These are phyloP conservation scores for Yamadazyma pseudoaaseri DNA, from an alignment of 1,139 yeast species.

Conservation along the genomic window DNA sequence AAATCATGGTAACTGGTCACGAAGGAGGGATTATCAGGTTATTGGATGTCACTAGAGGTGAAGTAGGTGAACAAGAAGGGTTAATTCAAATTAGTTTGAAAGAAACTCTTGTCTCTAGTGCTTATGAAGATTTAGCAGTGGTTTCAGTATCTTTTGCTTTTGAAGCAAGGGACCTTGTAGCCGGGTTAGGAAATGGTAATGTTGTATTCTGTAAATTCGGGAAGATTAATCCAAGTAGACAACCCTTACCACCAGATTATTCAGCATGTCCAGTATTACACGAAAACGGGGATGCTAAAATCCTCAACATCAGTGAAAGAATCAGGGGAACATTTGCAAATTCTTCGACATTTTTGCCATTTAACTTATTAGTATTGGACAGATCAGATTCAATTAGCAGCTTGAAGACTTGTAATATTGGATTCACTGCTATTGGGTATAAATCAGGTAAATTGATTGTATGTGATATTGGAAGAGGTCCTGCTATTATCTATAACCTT, in stretches of 20 bases:
- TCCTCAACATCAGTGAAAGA: conserved; percentile 31
- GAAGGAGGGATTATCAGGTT: conserved; percentile 74
- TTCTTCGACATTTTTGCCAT: conserved; percentile 60
- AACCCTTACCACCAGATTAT: conserved; percentile 24
- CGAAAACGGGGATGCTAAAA: conserved; percentile 33
- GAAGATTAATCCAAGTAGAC: conserved; percentile 21
- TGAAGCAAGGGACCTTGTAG: conserved; percentile 72
- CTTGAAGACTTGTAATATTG: conserved; percentile 68
- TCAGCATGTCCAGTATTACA: conserved; percentile 32
- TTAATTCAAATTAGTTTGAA: conserved; percentile 35
- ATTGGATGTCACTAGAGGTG: conserved; percentile 81
- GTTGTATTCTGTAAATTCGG: conserved; percentile 76
- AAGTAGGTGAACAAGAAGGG: conserved; percentile 56
- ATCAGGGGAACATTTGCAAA: conserved; percentile 32
- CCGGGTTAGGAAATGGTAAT: conserved; percentile 68
- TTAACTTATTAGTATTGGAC: conserved; percentile 40
- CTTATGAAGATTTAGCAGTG: conserved; percentile 39
- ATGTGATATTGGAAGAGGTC: conserved; percentile 78
- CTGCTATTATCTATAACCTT: conserved; percentile 64
- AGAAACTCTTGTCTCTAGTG: conserved; percentile 32
- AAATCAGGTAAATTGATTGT: conserved; percentile 72
- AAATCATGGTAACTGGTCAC: conserved; percentile 79
- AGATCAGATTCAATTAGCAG: conserved; percentile 52
- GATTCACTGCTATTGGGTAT: conserved; percentile 84
- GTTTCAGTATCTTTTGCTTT: conserved; percentile 70